Base-by-base conservation (phyloP, 2,329 filamentous ascomycete species). In the Talaromyces amestolkiae region DNA sequence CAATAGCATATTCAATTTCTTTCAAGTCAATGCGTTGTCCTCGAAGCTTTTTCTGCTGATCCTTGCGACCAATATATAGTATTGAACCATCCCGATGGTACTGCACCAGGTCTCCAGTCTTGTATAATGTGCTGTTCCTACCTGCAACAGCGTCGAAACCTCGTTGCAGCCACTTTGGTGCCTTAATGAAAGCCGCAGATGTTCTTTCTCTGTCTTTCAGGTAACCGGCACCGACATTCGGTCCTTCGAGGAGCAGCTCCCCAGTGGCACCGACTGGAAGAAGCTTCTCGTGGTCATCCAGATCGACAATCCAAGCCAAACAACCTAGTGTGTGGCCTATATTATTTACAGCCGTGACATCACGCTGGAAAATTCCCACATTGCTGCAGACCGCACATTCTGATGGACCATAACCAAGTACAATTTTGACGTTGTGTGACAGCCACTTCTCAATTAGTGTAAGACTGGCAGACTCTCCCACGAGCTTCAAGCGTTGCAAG, bases 191-290 rank as follows among this genome's bases (percentile, higher is more conserved):
- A 3, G 65, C 67, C 4, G 63, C 61, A 3, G 66, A 54, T 2
- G 73, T 76, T 51, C 67, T 70, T 11, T 69, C 68, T 0, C 66
- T 63, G 22, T 74, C 65, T 8, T 71, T 68, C 24, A 75, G 65
- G 59, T 77, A 77, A 8, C 72, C 73, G 35, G 69, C 65, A 1
- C 66, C 71, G 3, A 78, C 62, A 2, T 70, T 70, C 1, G 72
- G 79, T 2, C 82, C 81, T 69, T 82, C 79, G 1, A 84, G 63
- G 0, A 82, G 69, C 58, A 84, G 68, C 67, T 84, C 82, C 15
- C 82, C 82, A 15, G 81, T 73, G 19, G 75, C 76, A 6, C 82
- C 83, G 5, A 82, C 69, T 0, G 81, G 77, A 1, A 78, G 71
- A n/a, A 81, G 72, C 1, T 73, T 70, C 54, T 79, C 70, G 63